A percentile compares a stretch with the other conserved stretches of the same genome.
Conservation (phyloP, 495 filamentous ascomycete species). For the Cladorrhinum samala region DNA sequence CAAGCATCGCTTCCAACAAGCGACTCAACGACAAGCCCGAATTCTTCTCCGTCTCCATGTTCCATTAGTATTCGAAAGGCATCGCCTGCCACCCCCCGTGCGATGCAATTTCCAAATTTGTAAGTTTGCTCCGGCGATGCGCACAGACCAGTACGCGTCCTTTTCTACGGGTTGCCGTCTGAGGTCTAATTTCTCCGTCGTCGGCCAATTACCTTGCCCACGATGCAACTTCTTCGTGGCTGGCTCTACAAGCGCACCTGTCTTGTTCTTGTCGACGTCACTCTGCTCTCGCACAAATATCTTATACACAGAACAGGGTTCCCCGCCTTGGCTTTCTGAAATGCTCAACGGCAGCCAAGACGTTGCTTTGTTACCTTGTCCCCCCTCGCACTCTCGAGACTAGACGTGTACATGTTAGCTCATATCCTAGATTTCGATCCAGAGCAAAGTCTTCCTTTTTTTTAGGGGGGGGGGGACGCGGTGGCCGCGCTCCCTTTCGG, state of each 20-base stretch:
- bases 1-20: constrained; percentile 1
- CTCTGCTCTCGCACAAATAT: background rate
- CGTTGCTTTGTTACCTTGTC: background rate
- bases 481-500: too few relatives aligned
- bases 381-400: background rate
- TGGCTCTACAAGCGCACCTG: background rate
- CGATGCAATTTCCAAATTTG: background rate
- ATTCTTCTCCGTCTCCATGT: too few relatives aligned
- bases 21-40: too few relatives aligned
- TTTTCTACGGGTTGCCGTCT: too few relatives aligned
- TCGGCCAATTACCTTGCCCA: too few relatives aligned
- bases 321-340: background rate
- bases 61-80: too few relatives aligned
- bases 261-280: constrained; percentile 1
- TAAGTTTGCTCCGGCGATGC: background rate
- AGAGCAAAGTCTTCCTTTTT: too few relatives aligned
- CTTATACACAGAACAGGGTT: background rate
- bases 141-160: background rate
- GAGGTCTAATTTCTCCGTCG: background rate
- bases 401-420: too few relatives aligned
- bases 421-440: too few relatives aligned
- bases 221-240: constrained; percentile 3
- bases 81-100: background rate
- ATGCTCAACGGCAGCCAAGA: background rate
- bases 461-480: too few relatives aligned